Evolutionary conservation across 176 grass and related monocot genomes (phyloP), one percentile per base, ranked within the genome.

Genomic region (Themeda triandra): DNA sequence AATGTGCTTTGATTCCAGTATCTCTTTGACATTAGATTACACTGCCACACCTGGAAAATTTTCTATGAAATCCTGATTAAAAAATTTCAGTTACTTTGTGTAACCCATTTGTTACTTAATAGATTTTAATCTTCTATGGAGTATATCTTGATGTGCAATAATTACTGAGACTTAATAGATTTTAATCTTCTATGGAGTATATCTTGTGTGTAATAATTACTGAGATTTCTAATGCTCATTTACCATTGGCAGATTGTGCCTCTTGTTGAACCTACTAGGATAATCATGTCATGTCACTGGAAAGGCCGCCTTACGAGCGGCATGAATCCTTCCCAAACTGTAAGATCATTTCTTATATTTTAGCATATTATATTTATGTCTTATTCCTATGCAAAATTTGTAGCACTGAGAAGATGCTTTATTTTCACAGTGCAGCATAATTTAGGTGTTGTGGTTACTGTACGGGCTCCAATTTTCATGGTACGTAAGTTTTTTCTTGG

Each of bases 381-480:
- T 13, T 44, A 77, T 40, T 74, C 15, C 13, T 85, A 72, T 29
- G 35, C 6, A 71, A 23, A 42, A 28, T 86, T 82, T 35, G 33
- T 35, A 78, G 36, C 66, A n/a, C 66, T 94, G 33, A 86, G 12
- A 66, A 23, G 8, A 45, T 81, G 25, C 21, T 84, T 48, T 15
- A 60, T 81, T 87, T 89, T 84, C 79, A 74, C 87, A 98, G 93
- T 95, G 91, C 89, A 90, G 49, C 70, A 95, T 86, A 98, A 98
- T 75, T 89, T 95, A 45, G 93, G 93, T 67, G 91, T 95, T 82
- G 85, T 98, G 21, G 74, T 90, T 69, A 92, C 87, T 56, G 68
- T 98, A 81, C 95, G 96, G 96, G 96, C 93, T 66, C 96, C 96
- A 36, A 83, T 98, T 87, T 64, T 95, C 87, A 86, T 98, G 96